phyloP scores from a whole-genome alignment of 768 basidiomycete genomes.

The Rhodocollybia butyracea region DNA sequence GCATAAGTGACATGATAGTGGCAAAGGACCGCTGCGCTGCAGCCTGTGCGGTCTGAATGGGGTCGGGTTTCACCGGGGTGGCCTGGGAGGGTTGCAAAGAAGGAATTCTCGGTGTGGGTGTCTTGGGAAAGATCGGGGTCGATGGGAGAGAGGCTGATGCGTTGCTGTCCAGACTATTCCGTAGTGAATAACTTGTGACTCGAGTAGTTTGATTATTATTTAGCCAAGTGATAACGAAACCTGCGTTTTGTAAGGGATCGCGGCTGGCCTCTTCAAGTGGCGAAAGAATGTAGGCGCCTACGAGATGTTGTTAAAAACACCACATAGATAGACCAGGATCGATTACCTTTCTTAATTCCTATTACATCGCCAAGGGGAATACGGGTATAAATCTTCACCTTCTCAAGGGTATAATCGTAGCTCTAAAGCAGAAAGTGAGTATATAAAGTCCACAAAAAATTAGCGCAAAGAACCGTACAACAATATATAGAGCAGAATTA shows the following conservation, averaged over 20 bases:
- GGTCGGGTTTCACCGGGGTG: not conserved
- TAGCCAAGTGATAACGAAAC: constrained; percentile 81
- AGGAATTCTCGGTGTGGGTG: not conserved
- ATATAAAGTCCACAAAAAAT: not conserved
- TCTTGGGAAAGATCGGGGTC: not conserved
- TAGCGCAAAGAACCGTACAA: constrained; percentile 42
- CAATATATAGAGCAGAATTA: constrained; percentile 64
- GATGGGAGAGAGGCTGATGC: not conserved
- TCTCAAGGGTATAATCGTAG: constrained; percentile 90
- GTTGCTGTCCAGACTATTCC: constrained; percentile 51
- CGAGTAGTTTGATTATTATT: constrained; percentile 71
- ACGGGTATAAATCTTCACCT: constrained; percentile 87
- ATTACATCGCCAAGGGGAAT: constrained; percentile 82
- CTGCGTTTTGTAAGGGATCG: constrained; percentile 84
- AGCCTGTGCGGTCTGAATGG: not conserved
- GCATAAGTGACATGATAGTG: constrained; percentile 2
- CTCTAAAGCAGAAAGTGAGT: constrained; percentile 46
- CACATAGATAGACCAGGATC: not conserved
- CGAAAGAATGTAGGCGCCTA: constrained; percentile 94
- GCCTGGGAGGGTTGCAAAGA: too few species aligned
- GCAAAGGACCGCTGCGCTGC: constrained; percentile 1
- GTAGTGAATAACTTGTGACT: constrained; percentile 80
- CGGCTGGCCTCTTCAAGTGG: constrained; percentile 90
- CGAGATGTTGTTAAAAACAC: constrained; percentile 7
- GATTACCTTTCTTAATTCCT: constrained; percentile 71